Evolutionary conservation across 805 yeast species (phyloP).

Genomic region (Kluyveromyces starmeri): DNA sequence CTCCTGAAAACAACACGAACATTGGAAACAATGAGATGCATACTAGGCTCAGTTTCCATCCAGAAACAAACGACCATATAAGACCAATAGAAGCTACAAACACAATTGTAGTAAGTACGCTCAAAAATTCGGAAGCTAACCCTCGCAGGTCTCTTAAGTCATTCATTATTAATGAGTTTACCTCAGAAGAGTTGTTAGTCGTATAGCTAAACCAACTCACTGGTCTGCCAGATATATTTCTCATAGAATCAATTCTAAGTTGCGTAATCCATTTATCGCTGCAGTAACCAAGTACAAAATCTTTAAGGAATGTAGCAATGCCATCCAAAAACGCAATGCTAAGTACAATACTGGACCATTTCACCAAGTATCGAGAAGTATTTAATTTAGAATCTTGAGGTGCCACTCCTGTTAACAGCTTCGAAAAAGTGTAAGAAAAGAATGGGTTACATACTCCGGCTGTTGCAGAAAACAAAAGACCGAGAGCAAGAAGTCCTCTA

Average conservation of each 20-base stretch:
- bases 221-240: slow-evolving; percentile 41
- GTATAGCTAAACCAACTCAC: slow-evolving; percentile 42
- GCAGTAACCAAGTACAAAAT: slow-evolving; percentile 41
- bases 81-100: slow-evolving; percentile 52
- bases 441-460: slow-evolving; percentile 66
- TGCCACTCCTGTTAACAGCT: slow-evolving; percentile 54
- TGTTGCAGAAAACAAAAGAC: slow-evolving; percentile 42
- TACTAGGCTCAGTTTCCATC: slow-evolving; percentile 84
- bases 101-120: slow-evolving; percentile 43
- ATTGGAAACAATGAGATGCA: slow-evolving; percentile 71
- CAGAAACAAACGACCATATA: slow-evolving; percentile 67
- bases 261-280: slow-evolving; percentile 61
- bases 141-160: slow-evolving; percentile 72
- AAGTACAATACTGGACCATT: slow-evolving; percentile 65
- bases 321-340: slow-evolving; percentile 61
- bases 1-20: slow-evolving; percentile 41
- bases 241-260: slow-evolving; percentile 43
- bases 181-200: slow-evolving; percentile 37
- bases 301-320: slow-evolving; percentile 40
- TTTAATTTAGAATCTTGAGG: slow-evolving; percentile 32
- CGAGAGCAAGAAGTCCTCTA: slow-evolving; percentile 33
- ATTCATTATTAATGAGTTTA: slow-evolving; percentile 63
- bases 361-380: slow-evolving; percentile 31
- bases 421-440: slow-evolving; percentile 71
- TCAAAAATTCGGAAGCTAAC: slow-evolving; percentile 53